Conservation (phyloP, 2,329 filamentous ascomycete species). For the Nothophaeocryptopus gaeumannii region DNA sequence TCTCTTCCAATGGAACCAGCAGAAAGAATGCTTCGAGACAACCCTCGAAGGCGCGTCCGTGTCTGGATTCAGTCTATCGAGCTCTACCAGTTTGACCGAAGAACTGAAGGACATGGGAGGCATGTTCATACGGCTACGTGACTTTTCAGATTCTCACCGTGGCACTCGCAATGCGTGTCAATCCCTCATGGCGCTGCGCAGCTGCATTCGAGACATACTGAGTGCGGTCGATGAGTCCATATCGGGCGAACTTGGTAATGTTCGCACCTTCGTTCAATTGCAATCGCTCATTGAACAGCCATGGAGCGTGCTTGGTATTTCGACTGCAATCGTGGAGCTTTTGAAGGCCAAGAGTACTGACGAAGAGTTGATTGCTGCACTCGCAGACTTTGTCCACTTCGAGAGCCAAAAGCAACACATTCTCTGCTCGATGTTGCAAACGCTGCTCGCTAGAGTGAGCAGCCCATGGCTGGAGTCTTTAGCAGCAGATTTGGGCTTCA, state of each 20-base stretch:
- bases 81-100: conserved; percentile 53
- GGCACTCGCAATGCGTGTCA: conserved; percentile 27
- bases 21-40: conserved; percentile 52
- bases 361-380: conserved; percentile 24
- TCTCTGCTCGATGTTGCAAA: conserved; percentile 17
- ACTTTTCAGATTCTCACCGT: conserved; percentile 11
- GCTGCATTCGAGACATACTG: conserved; percentile 39
- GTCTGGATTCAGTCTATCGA: conserved; percentile 50
- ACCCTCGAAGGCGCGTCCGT: conserved; percentile 46
- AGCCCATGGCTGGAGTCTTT: conserved; percentile 29
- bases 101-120: conserved; percentile 42
- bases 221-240: conserved; percentile 42
- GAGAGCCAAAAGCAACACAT: conserved; percentile 15
- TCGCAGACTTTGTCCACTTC: conserved; percentile 23
- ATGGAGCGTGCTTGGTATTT: conserved; percentile 19
- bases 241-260: conserved; percentile 26
- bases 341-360: conserved; percentile 15
- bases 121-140: conserved; percentile 21
- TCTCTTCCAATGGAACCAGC: conserved; percentile 62
- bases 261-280: conserved; percentile 42
- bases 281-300: conserved; percentile 44
- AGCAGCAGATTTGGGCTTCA: conserved; percentile 22
- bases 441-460: conserved; percentile 24
- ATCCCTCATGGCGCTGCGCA: conserved; percentile 43
- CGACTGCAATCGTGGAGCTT: conserved; percentile 11